Evolutionary conservation across 1,284 basidiomycete genomes (phyloP).

Genomic region (Taiwanofungus camphoratus): DNA sequence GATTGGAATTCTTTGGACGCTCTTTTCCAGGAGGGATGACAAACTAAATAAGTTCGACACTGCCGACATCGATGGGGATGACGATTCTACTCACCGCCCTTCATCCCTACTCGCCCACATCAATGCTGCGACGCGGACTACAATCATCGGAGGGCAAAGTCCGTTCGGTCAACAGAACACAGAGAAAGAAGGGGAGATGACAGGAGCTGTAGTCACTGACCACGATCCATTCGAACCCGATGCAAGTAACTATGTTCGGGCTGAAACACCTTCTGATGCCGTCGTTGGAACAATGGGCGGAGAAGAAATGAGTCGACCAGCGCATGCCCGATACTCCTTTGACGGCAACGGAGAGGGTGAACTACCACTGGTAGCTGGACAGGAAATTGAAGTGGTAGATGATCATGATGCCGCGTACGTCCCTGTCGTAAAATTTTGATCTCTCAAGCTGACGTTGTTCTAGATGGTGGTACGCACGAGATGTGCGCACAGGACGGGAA

Average conservation of each 20-base stretch:
- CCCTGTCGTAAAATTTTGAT: background rate
- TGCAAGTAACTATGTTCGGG: constrained; percentile 66
- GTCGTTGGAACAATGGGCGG: constrained; percentile 53
- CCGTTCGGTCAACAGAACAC: constrained; percentile 41
- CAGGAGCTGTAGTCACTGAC: constrained; percentile 28
- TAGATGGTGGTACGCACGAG: constrained; percentile 91
- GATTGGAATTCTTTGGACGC: constrained; percentile 84
- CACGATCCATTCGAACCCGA: constrained; percentile 64
- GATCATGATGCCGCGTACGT: constrained; percentile 76
- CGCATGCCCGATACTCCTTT: constrained; percentile 76
- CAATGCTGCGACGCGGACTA: constrained; percentile 78
- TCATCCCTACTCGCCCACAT: constrained; percentile 82
- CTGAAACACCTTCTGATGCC: constrained; percentile 74
- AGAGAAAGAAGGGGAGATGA: constrained; percentile 46
- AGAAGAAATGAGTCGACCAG: constrained; percentile 65
- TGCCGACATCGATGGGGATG: constrained; percentile 64
- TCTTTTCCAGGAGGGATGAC: constrained; percentile 76
- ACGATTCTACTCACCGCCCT: constrained; percentile 69
- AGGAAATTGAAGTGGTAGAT: constrained; percentile 71
- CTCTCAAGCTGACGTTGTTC: constrained; percentile 11
- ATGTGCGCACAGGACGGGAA: constrained; percentile 71
- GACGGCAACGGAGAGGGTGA: constrained; percentile 75
- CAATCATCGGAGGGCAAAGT: constrained; percentile 58
- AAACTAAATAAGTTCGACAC: constrained; percentile 53
- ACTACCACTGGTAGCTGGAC: constrained; percentile 61